Evolutionary conservation across 1,139 yeast genomes (phyloP), one percentile per base, ranked within the genome.

Genomic region (Cylindricascospora bacillispora): DNA sequence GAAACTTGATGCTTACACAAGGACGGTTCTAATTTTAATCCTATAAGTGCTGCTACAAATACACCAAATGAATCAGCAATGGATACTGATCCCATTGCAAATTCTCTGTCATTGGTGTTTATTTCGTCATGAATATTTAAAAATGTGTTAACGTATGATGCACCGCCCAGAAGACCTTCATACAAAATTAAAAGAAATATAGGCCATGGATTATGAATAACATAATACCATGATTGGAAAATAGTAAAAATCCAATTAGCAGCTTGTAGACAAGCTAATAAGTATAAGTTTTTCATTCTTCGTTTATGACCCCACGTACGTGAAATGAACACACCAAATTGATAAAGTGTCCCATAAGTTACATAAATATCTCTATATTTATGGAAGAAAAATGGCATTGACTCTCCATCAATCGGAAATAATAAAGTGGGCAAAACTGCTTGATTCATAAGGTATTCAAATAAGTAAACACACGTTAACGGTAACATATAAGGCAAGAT

Each of bases 71-170:
- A 78, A 51, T 89, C 97, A 39, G 95, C 82, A 36, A 86, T 72
- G 0, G 94, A 85, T 1, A 85, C 94, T n/a, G 93, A 72, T 1
- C 95, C 97, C 70, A 89, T 69, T 5, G 92, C 75, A 49, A 86
- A 85, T 49, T 89, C 97, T 31, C 94, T 63, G 35, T 73, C 70
- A 1, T 57, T 43, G 11, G 59, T 50, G 0, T 70, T 58, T 0
- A 73, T 65, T 2, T 70, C 63, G 38, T 83, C 93, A 27, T 80
- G 66, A 0, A 85, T 89, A 11, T 73, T 63, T 62, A 78, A 62
- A 46, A 82, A 89, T 0, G 95, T 85, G 47, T 86, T 86, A 30
- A 82, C 92, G 48, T 89, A 89, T 15, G 89, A 73, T 3, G 80
- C 70, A 2, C 98, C 97, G 1, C 97, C 97, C 7, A 89, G 59